Percentiles rank a stretch among this genome's conserved stretches.
Evolutionary conservation across 2,329 filamentous ascomycete species (phyloP).

Genomic region (Trichoderma brevicompactum): DNA sequence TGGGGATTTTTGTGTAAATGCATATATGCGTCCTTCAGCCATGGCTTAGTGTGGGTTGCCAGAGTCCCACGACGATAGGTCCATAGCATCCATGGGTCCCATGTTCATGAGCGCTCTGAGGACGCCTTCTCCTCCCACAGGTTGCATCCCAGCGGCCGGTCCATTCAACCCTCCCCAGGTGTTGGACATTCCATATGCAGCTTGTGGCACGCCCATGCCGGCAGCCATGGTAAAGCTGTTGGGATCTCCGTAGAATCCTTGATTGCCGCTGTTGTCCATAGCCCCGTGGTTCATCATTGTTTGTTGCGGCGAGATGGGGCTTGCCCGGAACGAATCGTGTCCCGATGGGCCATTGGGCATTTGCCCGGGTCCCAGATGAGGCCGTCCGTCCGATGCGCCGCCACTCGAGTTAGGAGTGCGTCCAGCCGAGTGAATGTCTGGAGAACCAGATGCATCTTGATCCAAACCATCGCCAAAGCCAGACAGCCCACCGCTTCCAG

Average conservation of each 20-base stretch:
- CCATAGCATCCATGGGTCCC: conserved; percentile 65
- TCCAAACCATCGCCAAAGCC: conserved; percentile 50
- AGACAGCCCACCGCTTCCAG: conserved; percentile 37
- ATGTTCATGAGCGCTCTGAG: conserved; percentile 62
- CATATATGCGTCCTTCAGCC: not conserved
- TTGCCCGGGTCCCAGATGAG: conserved; percentile 38
- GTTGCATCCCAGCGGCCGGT: conserved; percentile 53
- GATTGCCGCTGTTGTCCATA: conserved; percentile 42
- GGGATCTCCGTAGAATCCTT: conserved; percentile 46
- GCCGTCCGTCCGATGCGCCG: conserved; percentile 39
- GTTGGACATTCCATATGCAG: conserved; percentile 48
- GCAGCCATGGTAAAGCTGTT: conserved; percentile 44
- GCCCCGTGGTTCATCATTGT: conserved; percentile 45
- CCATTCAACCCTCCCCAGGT: conserved; percentile 51
- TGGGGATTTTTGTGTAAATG: not conserved
- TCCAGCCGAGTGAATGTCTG: conserved; percentile 57
- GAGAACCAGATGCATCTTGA: conserved; percentile 54
- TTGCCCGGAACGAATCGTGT: conserved; percentile 56
- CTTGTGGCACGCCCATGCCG: conserved; percentile 34
- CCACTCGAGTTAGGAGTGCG: conserved; percentile 63
- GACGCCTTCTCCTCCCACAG: conserved; percentile 61
- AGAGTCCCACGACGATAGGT: conserved; percentile 54
- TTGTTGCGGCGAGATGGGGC: conserved; percentile 53
- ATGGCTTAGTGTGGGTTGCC: conserved; percentile 35
- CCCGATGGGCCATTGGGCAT: conserved; percentile 44